Percentiles rank a stretch among this genome's conserved stretches.
Evolutionary conservation across 352 stramenopile species (phyloP).

Genomic region (Nothophytophthora sp.): DNA sequence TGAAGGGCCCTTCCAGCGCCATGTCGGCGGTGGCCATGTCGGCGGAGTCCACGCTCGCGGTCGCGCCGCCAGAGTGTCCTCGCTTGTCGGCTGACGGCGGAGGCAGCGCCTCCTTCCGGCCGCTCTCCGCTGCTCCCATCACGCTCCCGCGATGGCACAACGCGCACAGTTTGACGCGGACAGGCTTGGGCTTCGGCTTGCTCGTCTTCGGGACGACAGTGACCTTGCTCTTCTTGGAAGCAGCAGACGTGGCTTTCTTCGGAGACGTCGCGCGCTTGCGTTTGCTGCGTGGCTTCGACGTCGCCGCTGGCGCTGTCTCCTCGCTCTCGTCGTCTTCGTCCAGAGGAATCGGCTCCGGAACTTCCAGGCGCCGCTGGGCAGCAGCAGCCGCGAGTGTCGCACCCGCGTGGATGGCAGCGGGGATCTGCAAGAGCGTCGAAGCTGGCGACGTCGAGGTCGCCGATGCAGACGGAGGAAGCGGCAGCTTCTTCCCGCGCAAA

Average conservation of each 20-base stretch:
- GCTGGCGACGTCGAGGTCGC: too few relatives aligned
- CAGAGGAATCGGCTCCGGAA: constrained; percentile 27
- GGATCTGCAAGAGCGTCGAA: background rate
- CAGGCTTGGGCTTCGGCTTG: constrained; percentile 9
- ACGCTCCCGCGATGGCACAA: constrained; percentile 61
- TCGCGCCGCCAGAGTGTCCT: constrained; percentile 10
- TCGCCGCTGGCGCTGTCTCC: background rate
- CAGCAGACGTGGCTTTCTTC: constrained; percentile 9
- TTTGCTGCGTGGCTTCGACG: constrained; percentile 23
- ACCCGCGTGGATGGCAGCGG: constrained; percentile 7
- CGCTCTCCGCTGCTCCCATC: constrained; percentile 18
- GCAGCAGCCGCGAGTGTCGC: constrained; percentile 16
- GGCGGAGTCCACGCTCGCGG: constrained; percentile 8
- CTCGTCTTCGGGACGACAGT: background rate
- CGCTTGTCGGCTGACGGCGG: constrained; percentile 9
- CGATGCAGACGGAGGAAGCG: constrained; percentile 10
- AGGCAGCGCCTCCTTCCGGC: constrained; percentile 1
- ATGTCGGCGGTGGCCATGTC: constrained; percentile 26
- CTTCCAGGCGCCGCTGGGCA: constrained; percentile 24
- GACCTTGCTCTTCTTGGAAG: constrained; percentile 26
- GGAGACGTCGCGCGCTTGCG: constrained; percentile 25
- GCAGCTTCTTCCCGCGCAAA: constrained; percentile 47
- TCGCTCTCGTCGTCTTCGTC: constrained; percentile 33
- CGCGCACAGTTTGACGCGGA: constrained; percentile 50
- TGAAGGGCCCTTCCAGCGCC: constrained; percentile 65